These are phyloP conservation scores for Aaosphaeria arxii DNA, from an alignment of 2,329 filamentous ascomycete genomes.

Conservation along the genomic window DNA sequence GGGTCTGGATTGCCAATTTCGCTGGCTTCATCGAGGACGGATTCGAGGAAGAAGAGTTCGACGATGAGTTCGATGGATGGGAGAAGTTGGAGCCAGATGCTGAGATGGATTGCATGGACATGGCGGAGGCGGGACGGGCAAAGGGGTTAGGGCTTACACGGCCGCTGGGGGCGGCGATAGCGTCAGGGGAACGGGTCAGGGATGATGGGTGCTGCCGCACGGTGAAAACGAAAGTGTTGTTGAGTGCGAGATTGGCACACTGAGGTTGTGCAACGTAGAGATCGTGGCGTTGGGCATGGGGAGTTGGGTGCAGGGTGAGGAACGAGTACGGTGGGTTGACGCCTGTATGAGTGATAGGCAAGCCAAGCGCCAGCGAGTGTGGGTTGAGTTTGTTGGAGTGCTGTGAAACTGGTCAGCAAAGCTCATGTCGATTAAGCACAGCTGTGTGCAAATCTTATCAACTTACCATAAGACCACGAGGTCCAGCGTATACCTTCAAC, in stretches of 20 bases:
- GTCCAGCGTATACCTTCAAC: slow-evolving; percentile 90
- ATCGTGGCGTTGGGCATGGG: slow-evolving; percentile 95
- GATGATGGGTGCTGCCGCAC: slow-evolving; percentile 87
- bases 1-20: slow-evolving; percentile 91
- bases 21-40: slow-evolving; percentile 71
- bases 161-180: slow-evolving; percentile 36
- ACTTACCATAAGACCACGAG: slow-evolving; percentile 78
- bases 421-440: not conserved
- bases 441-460: not conserved
- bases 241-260: slow-evolving; percentile 80
- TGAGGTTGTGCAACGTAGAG: slow-evolving; percentile 97
- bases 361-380: slow-evolving; percentile 80
- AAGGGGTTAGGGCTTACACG: slow-evolving; percentile 52
- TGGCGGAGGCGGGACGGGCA: slow-evolving; percentile 55
- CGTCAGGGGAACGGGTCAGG: slow-evolving; percentile 34
- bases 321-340: slow-evolving; percentile 95
- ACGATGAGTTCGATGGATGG: slow-evolving; percentile 54
- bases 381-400: slow-evolving; percentile 96
- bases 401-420: slow-evolving; percentile 15
- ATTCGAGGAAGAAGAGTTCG: slow-evolving; percentile 57
- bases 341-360: slow-evolving; percentile 88
- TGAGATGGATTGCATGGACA: slow-evolving; percentile 59
- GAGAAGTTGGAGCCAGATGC: slow-evolving; percentile 52
- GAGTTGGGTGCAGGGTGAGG: slow-evolving; percentile 87
- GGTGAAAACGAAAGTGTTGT: slow-evolving; percentile 97